These are phyloP conservation scores for Cryphonectria radicalis DNA, from an alignment of 2,329 filamentous ascomycete species.

Conservation along the genomic window DNA sequence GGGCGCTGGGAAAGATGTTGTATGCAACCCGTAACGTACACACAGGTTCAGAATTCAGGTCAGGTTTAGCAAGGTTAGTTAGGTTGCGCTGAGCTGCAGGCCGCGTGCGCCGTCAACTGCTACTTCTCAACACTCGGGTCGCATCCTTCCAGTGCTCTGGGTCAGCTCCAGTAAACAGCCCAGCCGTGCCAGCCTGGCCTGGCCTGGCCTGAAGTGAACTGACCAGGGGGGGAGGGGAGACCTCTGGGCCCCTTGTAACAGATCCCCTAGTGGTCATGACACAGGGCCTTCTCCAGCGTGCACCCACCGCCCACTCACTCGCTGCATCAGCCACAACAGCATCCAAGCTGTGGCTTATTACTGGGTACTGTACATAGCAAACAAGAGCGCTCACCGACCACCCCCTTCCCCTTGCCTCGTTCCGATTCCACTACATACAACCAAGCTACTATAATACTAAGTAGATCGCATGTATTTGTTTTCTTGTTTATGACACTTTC, in stretches of 20 bases:
- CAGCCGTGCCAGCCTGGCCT: slow-evolving; percentile 10
- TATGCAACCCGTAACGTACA: neutral
- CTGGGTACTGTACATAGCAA: neutral
- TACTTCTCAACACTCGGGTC: neutral
- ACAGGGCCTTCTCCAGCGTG: neutral
- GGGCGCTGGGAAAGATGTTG: neutral
- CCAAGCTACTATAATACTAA: neutral
- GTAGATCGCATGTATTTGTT: neutral
- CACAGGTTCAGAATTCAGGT: neutral
- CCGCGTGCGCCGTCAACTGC: neutral
- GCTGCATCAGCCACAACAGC: neutral
- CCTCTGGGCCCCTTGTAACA: neutral
- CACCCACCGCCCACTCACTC: too few species aligned
- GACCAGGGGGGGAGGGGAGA: neutral
- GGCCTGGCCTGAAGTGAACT: slow-evolving; percentile 3
- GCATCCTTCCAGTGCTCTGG: slow-evolving; percentile 1
- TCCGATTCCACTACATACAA: too few species aligned
- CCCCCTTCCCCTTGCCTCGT: neutral
- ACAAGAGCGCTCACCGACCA: neutral
- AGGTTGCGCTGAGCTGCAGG: neutral
- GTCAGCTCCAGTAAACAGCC: neutral
- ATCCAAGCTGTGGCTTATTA: neutral
- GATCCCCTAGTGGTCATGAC: neutral
- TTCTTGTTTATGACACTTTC: too few species aligned
- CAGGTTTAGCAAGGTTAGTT: neutral